A percentile compares a stretch with the other conserved stretches of the same genome.
Conservation (phyloP, 192 early-diverging fungal species). For the Chytriomyces sp. region DNA sequence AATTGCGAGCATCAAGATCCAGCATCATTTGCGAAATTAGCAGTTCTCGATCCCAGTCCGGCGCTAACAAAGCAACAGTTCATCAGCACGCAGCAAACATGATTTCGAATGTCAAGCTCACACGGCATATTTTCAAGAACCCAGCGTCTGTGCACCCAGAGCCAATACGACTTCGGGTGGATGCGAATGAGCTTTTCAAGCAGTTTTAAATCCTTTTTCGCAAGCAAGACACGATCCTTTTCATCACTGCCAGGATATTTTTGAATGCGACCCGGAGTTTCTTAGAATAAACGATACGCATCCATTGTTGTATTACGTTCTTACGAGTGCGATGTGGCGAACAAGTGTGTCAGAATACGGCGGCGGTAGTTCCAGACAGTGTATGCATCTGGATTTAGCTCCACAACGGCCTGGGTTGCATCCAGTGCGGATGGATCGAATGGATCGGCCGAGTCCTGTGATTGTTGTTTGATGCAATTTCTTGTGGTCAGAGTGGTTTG, state of each 20-base stretch:
- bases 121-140: conserved; percentile 69
- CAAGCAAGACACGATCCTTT: conserved; percentile 50
- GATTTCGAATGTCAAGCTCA: not conserved
- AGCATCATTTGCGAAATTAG: conserved; percentile 78
- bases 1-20: conserved; percentile 90
- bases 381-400: conserved; percentile 89
- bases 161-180: conserved; percentile 96
- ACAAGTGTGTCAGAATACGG: conserved; percentile 59
- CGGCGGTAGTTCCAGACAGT: conserved; percentile 94
- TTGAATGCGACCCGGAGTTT: not conserved
- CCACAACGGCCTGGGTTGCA: conserved; percentile 73
- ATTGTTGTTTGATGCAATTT: too few relatives aligned
- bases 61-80: conserved; percentile 33
- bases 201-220: conserved; percentile 74
- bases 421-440: conserved; percentile 58
- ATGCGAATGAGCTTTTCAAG: conserved; percentile 70
- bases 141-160: conserved; percentile 97
- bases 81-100: not conserved
- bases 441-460: not conserved
- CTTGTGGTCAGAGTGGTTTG: too few relatives aligned
- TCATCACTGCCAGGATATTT: conserved; percentile 29
- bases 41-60: conserved; percentile 82
- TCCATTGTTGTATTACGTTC: too few relatives aligned
- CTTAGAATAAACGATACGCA: not conserved
- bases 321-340: not conserved